Evolutionary conservation across 1,139 yeast species (phyloP), one percentile per base, ranked within the genome.

Genomic region (Debaryomyces sp.): DNA sequence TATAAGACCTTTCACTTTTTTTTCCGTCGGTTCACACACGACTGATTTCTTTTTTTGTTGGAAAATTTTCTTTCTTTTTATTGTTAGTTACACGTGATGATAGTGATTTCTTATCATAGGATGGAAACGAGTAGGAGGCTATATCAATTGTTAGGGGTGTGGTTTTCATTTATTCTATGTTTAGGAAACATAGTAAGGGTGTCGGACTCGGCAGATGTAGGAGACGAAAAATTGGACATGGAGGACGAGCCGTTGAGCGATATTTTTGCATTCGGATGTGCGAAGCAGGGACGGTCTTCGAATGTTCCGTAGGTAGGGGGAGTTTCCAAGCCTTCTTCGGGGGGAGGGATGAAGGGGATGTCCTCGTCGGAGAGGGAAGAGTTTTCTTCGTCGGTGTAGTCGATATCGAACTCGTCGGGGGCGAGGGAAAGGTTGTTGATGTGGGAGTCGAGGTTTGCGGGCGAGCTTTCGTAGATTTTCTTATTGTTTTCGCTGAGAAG

Each of bases 401-500:
- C 39, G 37, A 44, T 44, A 36, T 44, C 46, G 37, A 27, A 44
- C n/a, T 44, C 43, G 35, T 17, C 40, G 42, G 18, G 22, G 24
- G 9, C 23, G 27, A 37, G 24, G 22, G 30, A 15, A 30, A 43
- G 18, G 12, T 54, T 49, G 24, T 61, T 62, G 26, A 61, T 47
- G n/a, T 55, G 53, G 1, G 15, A 29, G 7, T 29, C 42, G 18
- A 36, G 29, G 32, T 34, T 41, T 15, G 36, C 18, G 46, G 48
- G 30, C 13, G 46, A 38, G 5, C 36, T 50, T 29, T 64, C 67
- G 52, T 70, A 74, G 24, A 68, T 64, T 48, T 64, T 63, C 51
- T 74, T 70, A 57, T 78, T 78, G 56, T 75, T 74, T 26, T 74
- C 78, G 43, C 82, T 78, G 37, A 81, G 60, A 49, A 79, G 63